Evolutionary conservation across 2,329 filamentous ascomycete genomes (phyloP), one percentile per base, ranked within the genome.

Genomic region (Fonsecaea nubica): DNA sequence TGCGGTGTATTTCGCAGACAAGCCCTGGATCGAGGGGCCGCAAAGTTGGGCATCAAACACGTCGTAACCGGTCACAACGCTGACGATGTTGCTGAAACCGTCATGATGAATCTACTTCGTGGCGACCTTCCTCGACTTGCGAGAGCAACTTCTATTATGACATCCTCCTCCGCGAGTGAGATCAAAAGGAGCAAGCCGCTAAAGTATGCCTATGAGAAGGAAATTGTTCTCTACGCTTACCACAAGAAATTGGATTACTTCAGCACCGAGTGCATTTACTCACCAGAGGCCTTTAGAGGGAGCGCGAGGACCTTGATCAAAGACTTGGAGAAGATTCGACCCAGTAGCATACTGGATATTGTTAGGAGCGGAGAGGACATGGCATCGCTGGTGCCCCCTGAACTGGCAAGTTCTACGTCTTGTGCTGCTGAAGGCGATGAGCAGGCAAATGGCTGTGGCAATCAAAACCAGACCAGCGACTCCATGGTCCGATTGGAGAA

Each of bases 171-270:
- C 36, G 86, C 85, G n/a, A 93, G 91, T 66, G 92, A 96, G 67
- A 94, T 97, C 71, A 96, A 96, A 82, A 87, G 95, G 71, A 96
- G 92, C 80, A 99, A 99, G 80, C 95, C 95, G 13, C 84, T 99
- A 54, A 98, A 99, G 78, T 99, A 98, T 77, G 93, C 94, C 1
- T 99, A 98, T 76, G 95, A 99, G 77, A 99, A 99, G 81, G 95
- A 99, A 77, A 99, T 99, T 72, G 95, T 99, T 18, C 84, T 99
- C 5, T 99, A 99, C 76, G 95, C 95, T 4, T 92, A 98, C 76
- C 93, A 99, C 82, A 96, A 95, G 80, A 93, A 93, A 78, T 84
- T 99, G 70, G 93, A 98, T 77, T 99, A 99, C 80, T 99, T 99
- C 80, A 97, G 90, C 75, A 99, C 95, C 0, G 95, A 99, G 80